phyloP scores from a whole-genome alignment of 2,329 filamentous ascomycete genomes.

The Coniochaeta sp. region DNA sequence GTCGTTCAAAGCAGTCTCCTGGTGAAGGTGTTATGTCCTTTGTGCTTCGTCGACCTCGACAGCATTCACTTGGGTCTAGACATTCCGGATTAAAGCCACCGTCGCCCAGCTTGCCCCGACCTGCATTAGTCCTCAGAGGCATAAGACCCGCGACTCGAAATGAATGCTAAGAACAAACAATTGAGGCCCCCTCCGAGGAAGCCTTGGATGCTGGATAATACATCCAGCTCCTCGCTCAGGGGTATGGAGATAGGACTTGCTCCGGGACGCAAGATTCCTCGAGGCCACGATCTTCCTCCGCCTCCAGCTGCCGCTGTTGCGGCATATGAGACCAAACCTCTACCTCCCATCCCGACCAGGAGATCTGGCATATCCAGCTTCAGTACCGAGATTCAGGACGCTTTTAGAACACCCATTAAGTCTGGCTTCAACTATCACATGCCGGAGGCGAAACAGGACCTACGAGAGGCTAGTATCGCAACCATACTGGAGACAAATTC shows the following conservation, averaged over 20 bases:
- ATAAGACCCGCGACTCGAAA: background rate
- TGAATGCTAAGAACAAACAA: background rate
- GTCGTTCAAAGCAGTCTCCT: background rate
- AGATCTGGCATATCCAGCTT: slow-evolving; percentile 1
- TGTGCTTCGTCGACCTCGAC: background rate
- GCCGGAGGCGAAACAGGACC: background rate
- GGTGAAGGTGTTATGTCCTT: background rate
- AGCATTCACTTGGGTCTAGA: background rate
- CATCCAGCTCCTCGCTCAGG: background rate
- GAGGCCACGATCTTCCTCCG: background rate
- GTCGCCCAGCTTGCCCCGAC: background rate
- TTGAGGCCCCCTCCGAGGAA: background rate
- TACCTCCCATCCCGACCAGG: background rate
- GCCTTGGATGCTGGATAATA: slow-evolving; percentile 1
- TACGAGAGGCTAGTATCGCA: background rate
- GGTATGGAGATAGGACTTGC: slow-evolving; percentile 1
- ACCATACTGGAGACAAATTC: background rate
- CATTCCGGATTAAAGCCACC: background rate
- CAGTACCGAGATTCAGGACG: background rate
- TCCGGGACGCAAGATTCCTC: background rate
- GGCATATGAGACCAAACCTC: slow-evolving; percentile 1
- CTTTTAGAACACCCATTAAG: background rate
- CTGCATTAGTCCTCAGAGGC: background rate
- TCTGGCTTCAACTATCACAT: background rate
- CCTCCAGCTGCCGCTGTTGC: background rate